Evolutionary conservation across 495 filamentous ascomycete species (phyloP).

Genomic region (Penicillium alfredii): DNA sequence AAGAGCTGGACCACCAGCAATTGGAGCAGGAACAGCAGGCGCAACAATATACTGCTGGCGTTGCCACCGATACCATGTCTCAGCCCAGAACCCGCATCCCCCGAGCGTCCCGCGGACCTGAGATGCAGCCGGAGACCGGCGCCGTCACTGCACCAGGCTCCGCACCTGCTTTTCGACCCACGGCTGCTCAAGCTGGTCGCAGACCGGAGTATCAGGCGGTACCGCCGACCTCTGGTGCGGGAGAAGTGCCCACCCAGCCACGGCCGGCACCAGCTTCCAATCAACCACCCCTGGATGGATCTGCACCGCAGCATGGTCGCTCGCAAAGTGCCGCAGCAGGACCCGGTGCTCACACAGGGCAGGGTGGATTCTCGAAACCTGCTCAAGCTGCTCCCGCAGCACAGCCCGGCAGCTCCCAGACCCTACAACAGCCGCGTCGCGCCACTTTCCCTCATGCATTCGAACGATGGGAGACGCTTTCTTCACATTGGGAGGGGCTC

Average conservation of each 20-base stretch:
- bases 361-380: slow-evolving; percentile 12
- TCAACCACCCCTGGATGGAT: slow-evolving; percentile 26
- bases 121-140: slow-evolving; percentile 15
- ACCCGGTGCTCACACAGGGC: slow-evolving; percentile 12
- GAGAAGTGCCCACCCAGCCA: slow-evolving; percentile 8
- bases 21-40: slow-evolving; percentile 48
- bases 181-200: slow-evolving; percentile 8
- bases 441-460: slow-evolving; percentile 88
- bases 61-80: slow-evolving; percentile 44
- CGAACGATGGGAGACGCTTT: slow-evolving; percentile 93
- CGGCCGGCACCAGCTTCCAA: slow-evolving; percentile 17
- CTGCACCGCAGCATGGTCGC: slow-evolving; percentile 18
- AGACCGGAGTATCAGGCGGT: slow-evolving; percentile 15
- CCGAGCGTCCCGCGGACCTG: slow-evolving; percentile 23
- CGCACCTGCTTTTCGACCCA: slow-evolving; percentile 6
- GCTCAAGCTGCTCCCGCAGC: slow-evolving; percentile 24
- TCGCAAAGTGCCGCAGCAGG: slow-evolving; percentile 26
- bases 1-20: slow-evolving; percentile 48
- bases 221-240: slow-evolving; percentile 2
- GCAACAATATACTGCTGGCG: slow-evolving; percentile 50
- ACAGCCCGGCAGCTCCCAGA: slow-evolving; percentile 33
- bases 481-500: slow-evolving; percentile 96
- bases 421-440: slow-evolving; percentile 32
- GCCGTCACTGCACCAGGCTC: slow-evolving; percentile 12
- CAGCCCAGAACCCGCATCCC: slow-evolving; percentile 34